Conservation (phyloP, 768 basidiomycete species). For the Holtermannia corniformis region DNA sequence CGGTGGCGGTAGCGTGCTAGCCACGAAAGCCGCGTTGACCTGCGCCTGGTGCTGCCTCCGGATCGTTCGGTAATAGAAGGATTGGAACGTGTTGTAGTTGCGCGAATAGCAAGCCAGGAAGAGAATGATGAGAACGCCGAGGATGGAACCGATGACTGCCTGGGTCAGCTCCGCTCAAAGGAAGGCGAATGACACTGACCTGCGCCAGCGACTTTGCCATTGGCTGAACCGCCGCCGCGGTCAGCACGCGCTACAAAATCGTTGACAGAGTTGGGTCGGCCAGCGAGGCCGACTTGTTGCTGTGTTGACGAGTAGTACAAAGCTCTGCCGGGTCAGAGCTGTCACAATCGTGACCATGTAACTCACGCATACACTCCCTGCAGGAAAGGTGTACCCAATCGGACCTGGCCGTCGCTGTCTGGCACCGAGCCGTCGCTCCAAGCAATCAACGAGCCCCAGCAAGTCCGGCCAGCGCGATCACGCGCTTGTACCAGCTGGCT, state of each 20-base stretch:
- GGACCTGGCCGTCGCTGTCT: constrained; percentile 26
- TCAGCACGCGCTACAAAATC: constrained; percentile 6
- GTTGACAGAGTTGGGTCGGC: constrained; percentile 31
- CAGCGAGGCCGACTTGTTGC: constrained; percentile 35
- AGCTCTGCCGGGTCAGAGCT: constrained; percentile 8
- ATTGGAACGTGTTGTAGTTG: constrained; percentile 31
- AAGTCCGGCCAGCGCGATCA: constrained; percentile 11
- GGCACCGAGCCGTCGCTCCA: constrained; percentile 33
- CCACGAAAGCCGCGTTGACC: constrained; percentile 21
- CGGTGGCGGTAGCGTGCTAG: constrained; percentile 23
- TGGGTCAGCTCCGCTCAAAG: constrained; percentile 10
- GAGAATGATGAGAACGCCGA: constrained; percentile 67
- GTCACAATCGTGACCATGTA: not conserved
- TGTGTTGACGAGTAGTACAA: constrained; percentile 23
- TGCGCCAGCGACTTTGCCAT: constrained; percentile 18
- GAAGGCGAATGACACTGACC: constrained; percentile 15
- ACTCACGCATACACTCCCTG: constrained; percentile 35
- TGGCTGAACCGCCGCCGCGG: constrained; percentile 3
- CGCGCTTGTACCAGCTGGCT: constrained; percentile 26
- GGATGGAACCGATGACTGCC: constrained; percentile 58
- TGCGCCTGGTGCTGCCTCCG: constrained; percentile 29
- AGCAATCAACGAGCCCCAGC: constrained; percentile 31
- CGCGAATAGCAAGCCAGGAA: constrained; percentile 59
- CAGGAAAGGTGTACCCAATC: constrained; percentile 38
- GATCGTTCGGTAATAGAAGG: constrained; percentile 30